These are phyloP conservation scores for Penicillium flavigenum DNA, from an alignment of 495 filamentous ascomycete genomes.

Conservation along the genomic window DNA sequence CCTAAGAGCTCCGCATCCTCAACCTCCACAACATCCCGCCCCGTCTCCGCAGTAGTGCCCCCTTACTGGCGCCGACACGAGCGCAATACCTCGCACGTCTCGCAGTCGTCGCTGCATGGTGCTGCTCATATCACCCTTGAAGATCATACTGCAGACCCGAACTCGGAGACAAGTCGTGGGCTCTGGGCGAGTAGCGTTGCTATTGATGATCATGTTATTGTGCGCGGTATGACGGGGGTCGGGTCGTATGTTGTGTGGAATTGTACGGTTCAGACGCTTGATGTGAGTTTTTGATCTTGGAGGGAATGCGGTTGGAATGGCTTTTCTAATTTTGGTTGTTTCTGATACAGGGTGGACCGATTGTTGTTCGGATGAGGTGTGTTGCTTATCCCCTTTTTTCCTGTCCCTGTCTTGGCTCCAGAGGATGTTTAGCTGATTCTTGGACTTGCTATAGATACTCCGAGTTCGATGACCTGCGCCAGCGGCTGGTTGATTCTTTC, in stretches of 20 bases:
- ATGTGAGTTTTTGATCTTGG: constrained; percentile 48
- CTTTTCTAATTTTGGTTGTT: constrained; percentile 21
- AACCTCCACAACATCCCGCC: constrained; percentile 29
- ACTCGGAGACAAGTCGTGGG: constrained; percentile 57
- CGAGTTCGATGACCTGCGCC: constrained; percentile 65
- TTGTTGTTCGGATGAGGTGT: constrained; percentile 61
- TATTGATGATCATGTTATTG: constrained; percentile 65
- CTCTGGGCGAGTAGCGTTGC: constrained; percentile 67
- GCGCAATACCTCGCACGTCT: constrained; percentile 43
- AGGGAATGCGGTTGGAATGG: constrained; percentile 15
- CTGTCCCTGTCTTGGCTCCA: background rate
- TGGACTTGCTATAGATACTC: constrained; percentile 55
- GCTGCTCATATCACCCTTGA: constrained; percentile 59
- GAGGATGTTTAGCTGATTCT: background rate
- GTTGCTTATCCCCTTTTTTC: background rate
- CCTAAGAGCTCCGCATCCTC: constrained; percentile 13
- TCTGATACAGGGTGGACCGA: constrained; percentile 53
- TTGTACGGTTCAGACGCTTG: constrained; percentile 65
- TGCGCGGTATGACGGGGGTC: constrained; percentile 60
- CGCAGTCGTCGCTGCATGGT: constrained; percentile 44
- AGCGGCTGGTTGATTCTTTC: constrained; percentile 59
- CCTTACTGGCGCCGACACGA: constrained; percentile 53
- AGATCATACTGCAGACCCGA: constrained; percentile 65
- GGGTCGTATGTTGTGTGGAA: constrained; percentile 77
- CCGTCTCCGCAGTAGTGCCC: constrained; percentile 45